Evolutionary conservation across 805 yeast genomes (phyloP), one percentile per base, ranked within the genome.

Genomic region (Brettanomyces anomalus): DNA sequence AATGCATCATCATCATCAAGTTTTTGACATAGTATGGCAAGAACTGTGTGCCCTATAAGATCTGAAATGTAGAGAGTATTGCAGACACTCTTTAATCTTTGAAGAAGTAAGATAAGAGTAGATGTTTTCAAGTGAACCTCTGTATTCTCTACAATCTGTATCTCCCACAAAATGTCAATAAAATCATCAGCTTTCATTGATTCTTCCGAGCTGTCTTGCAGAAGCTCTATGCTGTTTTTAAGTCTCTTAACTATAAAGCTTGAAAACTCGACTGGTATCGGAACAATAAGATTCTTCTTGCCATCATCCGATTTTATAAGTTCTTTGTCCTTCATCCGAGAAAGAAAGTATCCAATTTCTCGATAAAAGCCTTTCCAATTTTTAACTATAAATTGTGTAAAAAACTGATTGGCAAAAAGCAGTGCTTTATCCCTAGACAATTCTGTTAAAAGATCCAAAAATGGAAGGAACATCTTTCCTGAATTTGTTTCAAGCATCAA

Each of bases 301-400:
- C 7, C 15, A 11, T 43, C 35, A 5, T 37, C 37, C 8, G 36
- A 33, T 18, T 39, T 36, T 5, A 54, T 42, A 26, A 62, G 37
- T 6, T 51, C 53, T 37, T 51, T 60, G 8, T 51, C 50, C 17
- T 61, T 55, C 45, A 68, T 49, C 32, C 66, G 66, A 18, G 62
- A 60, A n/a, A 73, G 51, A 44, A 74, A 74, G 14, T 63, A 60
- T 0, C 74, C 66, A 36, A 71, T 62, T 46, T 63, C 56, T 50
- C 64, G 61, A 7, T 58, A 52, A 30, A 59, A 46, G 3, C 45
- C 14, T n/a, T 56, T 43, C 76, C 77, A 72, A 33, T 66, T 50
- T 24, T 56, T 57, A 34, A 71, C 62, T 24, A 81, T 58, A 43
- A 62, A 79, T 5, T 68, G 68, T 42, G 76, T 78, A 15, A 81